Evolutionary conservation across 2,329 filamentous ascomycete species (phyloP).

Genomic region (Orbilia brochopaga): DNA sequence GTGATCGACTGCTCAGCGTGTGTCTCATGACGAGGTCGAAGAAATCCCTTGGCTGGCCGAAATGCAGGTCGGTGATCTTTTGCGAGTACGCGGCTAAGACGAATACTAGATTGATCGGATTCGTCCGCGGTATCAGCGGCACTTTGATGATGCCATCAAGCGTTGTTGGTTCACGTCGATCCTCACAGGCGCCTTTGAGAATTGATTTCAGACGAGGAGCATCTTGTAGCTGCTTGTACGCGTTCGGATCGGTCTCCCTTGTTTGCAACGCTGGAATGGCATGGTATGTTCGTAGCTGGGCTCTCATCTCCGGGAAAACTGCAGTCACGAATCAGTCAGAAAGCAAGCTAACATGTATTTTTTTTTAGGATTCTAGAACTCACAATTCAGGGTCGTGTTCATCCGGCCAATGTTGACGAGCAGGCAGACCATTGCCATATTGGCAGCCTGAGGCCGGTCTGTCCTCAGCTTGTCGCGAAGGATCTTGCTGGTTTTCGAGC

Average conservation of each 20-base stretch:
- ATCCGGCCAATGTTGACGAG: constrained; percentile 96
- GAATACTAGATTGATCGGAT: constrained; percentile 96
- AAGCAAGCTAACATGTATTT: constrained; percentile 15
- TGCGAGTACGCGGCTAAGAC: constrained; percentile 87
- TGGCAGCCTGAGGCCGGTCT: constrained; percentile 88
- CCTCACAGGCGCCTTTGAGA: constrained; percentile 92
- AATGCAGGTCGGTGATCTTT: constrained; percentile 91
- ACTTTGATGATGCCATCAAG: constrained; percentile 63
- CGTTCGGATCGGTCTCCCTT: constrained; percentile 89
- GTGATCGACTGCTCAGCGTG: constrained; percentile 77
- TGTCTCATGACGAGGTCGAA: constrained; percentile 95
- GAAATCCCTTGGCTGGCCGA: constrained; percentile 83
- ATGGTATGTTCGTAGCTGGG: constrained; percentile 95
- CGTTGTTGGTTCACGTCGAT: constrained; percentile 80
- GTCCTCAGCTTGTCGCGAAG: constrained; percentile 93
- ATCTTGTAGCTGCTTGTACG: constrained; percentile 97
- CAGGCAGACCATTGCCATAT: constrained; percentile 99
- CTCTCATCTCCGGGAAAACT: constrained; percentile 99
- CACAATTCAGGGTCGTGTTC: constrained; percentile 98
- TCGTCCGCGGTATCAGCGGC: constrained; percentile 89
- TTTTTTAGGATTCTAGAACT: constrained; percentile 56
- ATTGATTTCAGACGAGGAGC: constrained; percentile 96
- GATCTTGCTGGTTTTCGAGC: constrained; percentile 99
- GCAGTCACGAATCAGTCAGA: constrained; percentile 30
- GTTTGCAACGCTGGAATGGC: constrained; percentile 96